These are phyloP conservation scores for Salix udensis DNA, from an alignment of 345 rosid species.

Conservation along the genomic window DNA sequence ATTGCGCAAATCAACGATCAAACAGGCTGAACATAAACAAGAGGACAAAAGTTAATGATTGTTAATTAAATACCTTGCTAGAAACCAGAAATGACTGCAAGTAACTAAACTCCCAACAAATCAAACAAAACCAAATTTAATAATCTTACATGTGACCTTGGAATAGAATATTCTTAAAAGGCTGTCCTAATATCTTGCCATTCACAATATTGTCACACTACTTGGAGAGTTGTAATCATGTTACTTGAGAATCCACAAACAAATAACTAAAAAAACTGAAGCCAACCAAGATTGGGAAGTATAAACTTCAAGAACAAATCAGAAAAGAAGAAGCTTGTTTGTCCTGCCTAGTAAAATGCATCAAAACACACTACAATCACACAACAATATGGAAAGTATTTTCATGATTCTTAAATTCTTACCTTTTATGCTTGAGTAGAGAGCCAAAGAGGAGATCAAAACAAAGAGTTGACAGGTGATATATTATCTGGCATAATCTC, in stretches of 20 bases:
- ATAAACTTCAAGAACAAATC: constrained; percentile 18
- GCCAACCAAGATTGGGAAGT: constrained; percentile 26
- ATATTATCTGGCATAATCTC: neutral
- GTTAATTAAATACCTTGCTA: constrained; percentile 33
- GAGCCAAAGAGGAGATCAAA: constrained; percentile 10
- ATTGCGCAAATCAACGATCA: constrained; percentile 27
- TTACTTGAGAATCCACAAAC: constrained; percentile 15
- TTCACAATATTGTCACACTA: constrained; percentile 16
- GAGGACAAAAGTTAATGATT: constrained; percentile 38
- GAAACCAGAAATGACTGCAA: constrained; percentile 31
- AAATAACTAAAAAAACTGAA: constrained; percentile 9
- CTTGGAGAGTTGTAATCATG: constrained; percentile 13
- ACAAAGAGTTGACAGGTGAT: constrained; percentile 2
- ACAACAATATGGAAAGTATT: constrained; percentile 4
- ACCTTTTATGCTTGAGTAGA: constrained; percentile 24
- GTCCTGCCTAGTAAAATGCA: neutral
- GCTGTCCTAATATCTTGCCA: constrained; percentile 50
- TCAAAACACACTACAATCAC: neutral
- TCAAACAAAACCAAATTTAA: constrained; percentile 37
- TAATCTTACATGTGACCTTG: constrained; percentile 60
- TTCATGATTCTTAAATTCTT: constrained; percentile 11
- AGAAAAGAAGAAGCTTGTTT: constrained; percentile 36
- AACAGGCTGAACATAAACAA: constrained; percentile 50
- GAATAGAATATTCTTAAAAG: constrained; percentile 51
- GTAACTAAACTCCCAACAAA: constrained; percentile 33